These are phyloP conservation scores for Henckelia pumila DNA, from an alignment of 257 asterid species.

Conservation along the genomic window DNA sequence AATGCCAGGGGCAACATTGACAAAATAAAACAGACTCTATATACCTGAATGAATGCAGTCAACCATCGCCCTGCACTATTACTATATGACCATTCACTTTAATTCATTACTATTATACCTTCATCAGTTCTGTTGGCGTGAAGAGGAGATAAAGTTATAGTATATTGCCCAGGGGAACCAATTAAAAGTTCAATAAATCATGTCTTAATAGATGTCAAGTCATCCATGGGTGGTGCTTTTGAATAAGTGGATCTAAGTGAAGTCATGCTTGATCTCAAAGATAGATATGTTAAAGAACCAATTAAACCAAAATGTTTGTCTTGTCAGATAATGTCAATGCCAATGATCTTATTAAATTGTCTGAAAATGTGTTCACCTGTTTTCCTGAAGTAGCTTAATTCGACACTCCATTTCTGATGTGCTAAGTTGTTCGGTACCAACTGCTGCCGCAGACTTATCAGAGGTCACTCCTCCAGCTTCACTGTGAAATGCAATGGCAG, in stretches of 20 bases:
- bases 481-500: constrained; percentile 54
- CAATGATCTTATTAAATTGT: background rate
- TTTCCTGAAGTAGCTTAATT: constrained; percentile 71
- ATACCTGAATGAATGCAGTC: background rate
- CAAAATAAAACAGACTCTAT: background rate
- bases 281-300: background rate
- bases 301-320: background rate
- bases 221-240: constrained; percentile 15
- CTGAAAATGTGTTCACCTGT: constrained; percentile 48
- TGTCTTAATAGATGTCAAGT: constrained; percentile 1
- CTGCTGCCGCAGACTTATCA: constrained; percentile 43
- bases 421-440: constrained; percentile 71
- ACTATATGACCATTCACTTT: constrained; percentile 7
- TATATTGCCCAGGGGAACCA: background rate
- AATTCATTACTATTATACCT: background rate
- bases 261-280: background rate
- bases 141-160: background rate
- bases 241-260: constrained; percentile 11
- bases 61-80: background rate
- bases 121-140: background rate
- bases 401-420: constrained; percentile 73
- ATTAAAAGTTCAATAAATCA: background rate
- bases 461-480: constrained; percentile 52
- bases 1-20: background rate
- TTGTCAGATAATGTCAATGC: background rate